A percentile compares a stretch with the other conserved stretches of the same genome.
Evolutionary conservation across 129 eudicot genomes (phyloP).

Genomic region (Mikania micrantha): DNA sequence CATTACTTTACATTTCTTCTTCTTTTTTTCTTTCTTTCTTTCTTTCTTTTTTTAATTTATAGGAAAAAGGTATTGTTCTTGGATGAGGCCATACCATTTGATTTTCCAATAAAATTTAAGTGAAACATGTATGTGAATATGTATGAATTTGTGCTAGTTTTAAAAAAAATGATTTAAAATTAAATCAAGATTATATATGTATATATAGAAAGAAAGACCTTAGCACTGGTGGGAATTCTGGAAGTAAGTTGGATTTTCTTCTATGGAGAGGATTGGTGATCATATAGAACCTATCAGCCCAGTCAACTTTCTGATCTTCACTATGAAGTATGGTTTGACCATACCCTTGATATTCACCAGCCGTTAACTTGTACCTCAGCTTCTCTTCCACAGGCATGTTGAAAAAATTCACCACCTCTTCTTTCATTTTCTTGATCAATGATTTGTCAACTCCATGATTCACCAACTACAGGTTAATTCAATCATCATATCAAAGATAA

Average conservation of each 20-base stretch:
- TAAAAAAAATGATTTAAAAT: too few relatives aligned
- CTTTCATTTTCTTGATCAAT: conserved; percentile 37
- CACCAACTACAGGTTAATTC: conserved; percentile 30
- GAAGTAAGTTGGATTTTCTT: conserved; percentile 50
- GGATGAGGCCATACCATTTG: too few relatives aligned
- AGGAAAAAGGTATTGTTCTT: too few relatives aligned
- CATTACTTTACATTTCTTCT: too few relatives aligned
- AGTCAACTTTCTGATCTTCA: conserved; percentile 42
- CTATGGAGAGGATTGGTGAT: conserved; percentile 41
- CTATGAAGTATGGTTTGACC: conserved; percentile 39
- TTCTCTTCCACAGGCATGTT: conserved; percentile 47
- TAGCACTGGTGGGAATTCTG: conserved; percentile 40
- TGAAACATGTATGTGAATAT: too few relatives aligned
- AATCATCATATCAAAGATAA: neutral
- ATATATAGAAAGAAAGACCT: too few relatives aligned
- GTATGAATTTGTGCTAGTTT: too few relatives aligned
- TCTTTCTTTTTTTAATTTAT: too few relatives aligned
- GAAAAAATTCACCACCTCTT: conserved; percentile 33
- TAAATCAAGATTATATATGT: too few relatives aligned
- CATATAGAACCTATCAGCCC: conserved; percentile 57
- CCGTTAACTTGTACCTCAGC: conserved; percentile 28
- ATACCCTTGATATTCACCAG: conserved; percentile 54
- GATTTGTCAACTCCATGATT: conserved; percentile 46
- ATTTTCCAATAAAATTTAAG: too few relatives aligned
- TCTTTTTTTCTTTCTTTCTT: too few relatives aligned